Evolutionary conservation across 225 moss, liverwort and hornwort species (phyloP).

Genomic region (Sphagnum contortum): DNA sequence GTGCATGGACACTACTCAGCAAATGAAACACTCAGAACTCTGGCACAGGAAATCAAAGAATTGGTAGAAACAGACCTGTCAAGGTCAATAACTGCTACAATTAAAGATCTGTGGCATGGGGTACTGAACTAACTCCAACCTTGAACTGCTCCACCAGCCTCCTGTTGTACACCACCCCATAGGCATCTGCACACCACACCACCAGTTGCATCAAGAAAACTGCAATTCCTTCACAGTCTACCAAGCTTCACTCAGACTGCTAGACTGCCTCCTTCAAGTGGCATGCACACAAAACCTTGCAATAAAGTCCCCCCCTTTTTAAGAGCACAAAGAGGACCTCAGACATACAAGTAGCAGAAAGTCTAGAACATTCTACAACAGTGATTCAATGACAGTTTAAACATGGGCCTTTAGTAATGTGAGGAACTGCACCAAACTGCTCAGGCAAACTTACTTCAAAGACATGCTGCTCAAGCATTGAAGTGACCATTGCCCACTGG

Average conservation of each 20-base stretch:
- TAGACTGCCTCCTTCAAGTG: slow-evolving; percentile 23
- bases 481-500: slow-evolving; percentile 23
- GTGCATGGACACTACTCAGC: too few relatives aligned
- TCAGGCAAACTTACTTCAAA: slow-evolving; percentile 13
- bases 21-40: too few relatives aligned
- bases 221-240: slow-evolving; percentile 26
- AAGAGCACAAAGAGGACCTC: too few relatives aligned
- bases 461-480: slow-evolving; percentile 45
- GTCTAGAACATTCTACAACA: too few relatives aligned
- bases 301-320: background rate
- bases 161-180: slow-evolving; percentile 23
- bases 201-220: slow-evolving; percentile 23
- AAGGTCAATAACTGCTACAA: slow-evolving; percentile 37
- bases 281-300: slow-evolving; percentile 21
- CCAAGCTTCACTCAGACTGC: slow-evolving; percentile 35
- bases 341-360: too few relatives aligned
- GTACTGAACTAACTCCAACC: slow-evolving; percentile 10
- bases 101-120: slow-evolving; percentile 12
- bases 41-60: too few relatives aligned
- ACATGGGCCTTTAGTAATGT: too few relatives aligned
- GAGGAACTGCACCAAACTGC: too few relatives aligned
- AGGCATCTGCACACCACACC: slow-evolving; percentile 15
- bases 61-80: slow-evolving; percentile 20
- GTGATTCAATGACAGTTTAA: too few relatives aligned
- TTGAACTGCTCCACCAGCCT: slow-evolving; percentile 18